Conservation (phyloP, 441 rosid species). For the Pelargonium fulgidum region DNA sequence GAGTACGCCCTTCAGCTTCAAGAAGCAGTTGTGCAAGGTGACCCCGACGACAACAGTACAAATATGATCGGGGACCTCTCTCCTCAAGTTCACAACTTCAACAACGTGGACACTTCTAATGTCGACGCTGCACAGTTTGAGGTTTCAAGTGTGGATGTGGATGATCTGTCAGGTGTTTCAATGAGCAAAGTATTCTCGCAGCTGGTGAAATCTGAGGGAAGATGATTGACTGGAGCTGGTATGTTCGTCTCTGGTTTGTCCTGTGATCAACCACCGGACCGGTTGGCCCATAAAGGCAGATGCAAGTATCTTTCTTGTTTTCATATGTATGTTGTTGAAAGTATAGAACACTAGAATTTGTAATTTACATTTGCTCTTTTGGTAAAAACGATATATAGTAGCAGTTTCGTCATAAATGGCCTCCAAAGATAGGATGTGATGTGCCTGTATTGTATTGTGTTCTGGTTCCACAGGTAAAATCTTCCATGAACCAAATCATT, state of each 20-base stretch:
- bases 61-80: slow-evolving; percentile 71
- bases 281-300: no score
- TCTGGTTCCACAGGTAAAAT: slow-evolving; percentile 34
- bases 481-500: slow-evolving; percentile 35
- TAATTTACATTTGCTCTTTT: not conserved
- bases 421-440: not conserved
- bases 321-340: slow-evolving; percentile 22
- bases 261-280: no score
- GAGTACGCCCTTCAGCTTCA: slow-evolving; percentile 68
- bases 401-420: not conserved
- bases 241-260: not conserved
- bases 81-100: slow-evolving; percentile 60
- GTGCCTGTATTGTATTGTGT: not conserved
- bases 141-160: slow-evolving; percentile 31
- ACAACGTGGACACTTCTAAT: slow-evolving; percentile 32
- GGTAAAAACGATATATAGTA: not conserved
- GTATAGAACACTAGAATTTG: slow-evolving; percentile 20
- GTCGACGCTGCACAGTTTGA: slow-evolving; percentile 31
- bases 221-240: slow-evolving; percentile 29
- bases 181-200: slow-evolving; percentile 92
- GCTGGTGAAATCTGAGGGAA: slow-evolving; percentile 81
- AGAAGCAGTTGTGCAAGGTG: slow-evolving; percentile 53
- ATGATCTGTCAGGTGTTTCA: slow-evolving; percentile 66
- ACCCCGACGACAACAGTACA: slow-evolving; percentile 62
- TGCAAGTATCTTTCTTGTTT: no score